phyloP scores from a whole-genome alignment of 495 filamentous ascomycete genomes.

The Halenospora varia region DNA sequence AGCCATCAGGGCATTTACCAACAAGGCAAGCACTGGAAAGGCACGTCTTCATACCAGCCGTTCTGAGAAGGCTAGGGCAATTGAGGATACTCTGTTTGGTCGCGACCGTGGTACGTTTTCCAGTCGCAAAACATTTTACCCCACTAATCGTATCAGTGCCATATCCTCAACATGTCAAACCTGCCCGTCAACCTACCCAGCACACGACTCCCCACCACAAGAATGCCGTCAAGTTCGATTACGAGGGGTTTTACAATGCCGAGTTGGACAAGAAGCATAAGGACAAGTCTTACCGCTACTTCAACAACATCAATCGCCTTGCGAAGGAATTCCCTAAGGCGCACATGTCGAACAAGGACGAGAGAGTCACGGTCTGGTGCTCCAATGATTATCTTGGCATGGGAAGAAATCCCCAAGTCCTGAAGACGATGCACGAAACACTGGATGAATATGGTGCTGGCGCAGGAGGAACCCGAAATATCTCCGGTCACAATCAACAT shows the following conservation, averaged over 20 bases:
- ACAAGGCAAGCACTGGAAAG: slow-evolving; percentile 46
- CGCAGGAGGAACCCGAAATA: slow-evolving; percentile 93
- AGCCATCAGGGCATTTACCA: slow-evolving; percentile 40
- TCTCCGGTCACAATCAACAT: slow-evolving; percentile 95
- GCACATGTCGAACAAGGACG: slow-evolving; percentile 79
- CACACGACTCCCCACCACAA: slow-evolving; percentile 5
- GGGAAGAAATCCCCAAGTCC: slow-evolving; percentile 84
- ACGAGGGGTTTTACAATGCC: slow-evolving; percentile 79
- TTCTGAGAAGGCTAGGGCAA: slow-evolving; percentile 64
- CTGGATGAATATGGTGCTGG: slow-evolving; percentile 93
- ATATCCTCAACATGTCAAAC: slow-evolving; percentile 18
- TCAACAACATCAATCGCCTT: slow-evolving; percentile 99
- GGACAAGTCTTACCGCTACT: slow-evolving; percentile 99
- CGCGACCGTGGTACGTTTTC: slow-evolving; percentile 53
- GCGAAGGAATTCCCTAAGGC: slow-evolving; percentile 95
- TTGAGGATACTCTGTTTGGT: slow-evolving; percentile 59
- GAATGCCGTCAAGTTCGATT: slow-evolving; percentile 66
- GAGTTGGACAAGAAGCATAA: slow-evolving; percentile 99
- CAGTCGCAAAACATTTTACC: not conserved
- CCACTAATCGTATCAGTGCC: slow-evolving; percentile 14
- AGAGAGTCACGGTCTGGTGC: slow-evolving; percentile 97
- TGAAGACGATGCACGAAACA: slow-evolving; percentile 90
- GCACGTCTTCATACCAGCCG: slow-evolving; percentile 79
- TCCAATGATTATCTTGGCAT: slow-evolving; percentile 98
- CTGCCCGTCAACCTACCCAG: slow-evolving; percentile 9